Evolutionary conservation across 371 early-diverging fungal species (phyloP).

Genomic region (Umbelopsis sp.): DNA sequence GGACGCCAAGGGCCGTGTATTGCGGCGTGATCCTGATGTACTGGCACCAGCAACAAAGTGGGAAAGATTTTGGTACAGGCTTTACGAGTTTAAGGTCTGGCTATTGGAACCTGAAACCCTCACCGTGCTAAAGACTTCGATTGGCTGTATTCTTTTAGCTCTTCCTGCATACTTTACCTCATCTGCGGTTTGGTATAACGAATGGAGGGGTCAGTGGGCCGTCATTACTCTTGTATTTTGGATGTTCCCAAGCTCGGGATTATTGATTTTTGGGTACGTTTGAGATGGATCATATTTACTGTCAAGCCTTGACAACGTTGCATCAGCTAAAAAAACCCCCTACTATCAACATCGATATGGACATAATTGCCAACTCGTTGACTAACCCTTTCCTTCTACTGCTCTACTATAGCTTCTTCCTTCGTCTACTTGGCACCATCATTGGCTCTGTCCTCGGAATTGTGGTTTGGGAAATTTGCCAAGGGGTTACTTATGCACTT

Average conservation of each 20-base stretch:
- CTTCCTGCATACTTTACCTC: conserved; percentile 34
- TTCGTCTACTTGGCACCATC: conserved; percentile 37
- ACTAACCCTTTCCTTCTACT: not conserved
- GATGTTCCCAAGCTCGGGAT: conserved; percentile 43
- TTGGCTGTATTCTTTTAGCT: conserved; percentile 39
- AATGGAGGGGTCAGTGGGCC: conserved; percentile 51
- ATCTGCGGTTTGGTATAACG: conserved; percentile 20
- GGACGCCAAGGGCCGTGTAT: not conserved
- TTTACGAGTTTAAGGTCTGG: conserved; percentile 33
- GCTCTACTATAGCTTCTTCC: conserved; percentile 25
- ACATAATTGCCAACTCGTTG: too few relatives aligned
- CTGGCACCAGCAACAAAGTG: conserved; percentile 32
- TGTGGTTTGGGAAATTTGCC: conserved; percentile 47
- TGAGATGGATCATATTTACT: not conserved
- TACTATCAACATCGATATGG: not conserved
- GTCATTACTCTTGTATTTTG: conserved; percentile 44
- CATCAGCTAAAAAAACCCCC: not conserved
- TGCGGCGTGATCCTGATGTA: conserved; percentile 43
- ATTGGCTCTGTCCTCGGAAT: conserved; percentile 41
- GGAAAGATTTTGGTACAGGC: conserved; percentile 30
- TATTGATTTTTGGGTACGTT: conserved; percentile 41
- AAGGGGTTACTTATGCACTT: conserved; percentile 46
- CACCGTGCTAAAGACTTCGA: conserved; percentile 43
- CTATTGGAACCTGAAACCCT: conserved; percentile 29
- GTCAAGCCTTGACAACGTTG: not conserved